These are phyloP conservation scores for Moniliophthora roreri DNA, from an alignment of 1,284 basidiomycete genomes.

Conservation along the genomic window DNA sequence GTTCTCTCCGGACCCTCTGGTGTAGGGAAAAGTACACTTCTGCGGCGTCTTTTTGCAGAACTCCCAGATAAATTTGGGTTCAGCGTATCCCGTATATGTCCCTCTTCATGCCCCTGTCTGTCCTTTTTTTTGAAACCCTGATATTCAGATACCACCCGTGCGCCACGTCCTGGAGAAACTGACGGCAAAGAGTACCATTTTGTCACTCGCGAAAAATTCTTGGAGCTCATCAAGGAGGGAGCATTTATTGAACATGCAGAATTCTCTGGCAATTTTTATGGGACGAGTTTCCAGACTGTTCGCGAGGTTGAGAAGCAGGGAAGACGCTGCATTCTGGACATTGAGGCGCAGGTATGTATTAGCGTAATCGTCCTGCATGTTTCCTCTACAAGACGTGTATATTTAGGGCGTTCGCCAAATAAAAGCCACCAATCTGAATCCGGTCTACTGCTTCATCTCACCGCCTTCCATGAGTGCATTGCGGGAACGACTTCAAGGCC, in stretches of 20 bases:
- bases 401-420: conserved; percentile 87
- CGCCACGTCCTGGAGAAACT: conserved; percentile 81
- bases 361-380: conserved; percentile 6
- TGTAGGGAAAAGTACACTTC: conserved; percentile 92
- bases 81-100: conserved; percentile 83
- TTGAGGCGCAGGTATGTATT: conserved; percentile 85
- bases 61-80: conserved; percentile 91
- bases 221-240: conserved; percentile 55
- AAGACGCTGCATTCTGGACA: conserved; percentile 90
- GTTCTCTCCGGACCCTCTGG: conserved; percentile 64
- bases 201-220: conserved; percentile 60
- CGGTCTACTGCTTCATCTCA: conserved; percentile 92
- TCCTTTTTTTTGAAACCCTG: conserved; percentile 16
- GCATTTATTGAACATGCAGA: conserved; percentile 80
- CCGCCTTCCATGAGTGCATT: conserved; percentile 79
- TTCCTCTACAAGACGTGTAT: conserved; percentile 11
- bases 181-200: conserved; percentile 85
- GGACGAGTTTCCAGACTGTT: conserved; percentile 80
- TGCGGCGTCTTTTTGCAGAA: conserved; percentile 82
- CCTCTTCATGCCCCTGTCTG: conserved; percentile 13
- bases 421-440: conserved; percentile 75
- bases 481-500: conserved; percentile 66
- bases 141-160: conserved; percentile 86
- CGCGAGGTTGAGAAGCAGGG: conserved; percentile 58
- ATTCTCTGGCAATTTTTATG: conserved; percentile 94